Evolutionary conservation across 352 stramenopile genomes (phyloP).

Genomic region (Globisporangium iwayamae): DNA sequence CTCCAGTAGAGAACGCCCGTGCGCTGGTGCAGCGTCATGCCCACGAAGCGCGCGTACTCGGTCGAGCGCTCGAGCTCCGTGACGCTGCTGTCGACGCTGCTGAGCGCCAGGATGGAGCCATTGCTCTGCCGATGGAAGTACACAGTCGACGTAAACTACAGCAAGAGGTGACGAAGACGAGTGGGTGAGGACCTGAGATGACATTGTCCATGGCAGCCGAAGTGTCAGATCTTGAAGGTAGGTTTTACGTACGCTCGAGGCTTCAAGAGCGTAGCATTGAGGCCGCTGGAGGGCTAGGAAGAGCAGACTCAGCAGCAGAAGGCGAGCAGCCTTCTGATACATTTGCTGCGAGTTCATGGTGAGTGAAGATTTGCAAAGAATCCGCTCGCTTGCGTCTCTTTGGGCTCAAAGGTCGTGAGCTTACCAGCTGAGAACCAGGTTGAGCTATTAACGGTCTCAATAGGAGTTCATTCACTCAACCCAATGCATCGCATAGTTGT

Average conservation of each 20-base stretch:
- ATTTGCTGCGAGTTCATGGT: not conserved
- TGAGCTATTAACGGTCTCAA: not conserved
- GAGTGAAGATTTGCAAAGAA: no score
- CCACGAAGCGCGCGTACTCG: conserved; percentile 42
- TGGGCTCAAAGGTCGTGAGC: not conserved
- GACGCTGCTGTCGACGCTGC: conserved; percentile 31
- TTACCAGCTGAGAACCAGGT: not conserved
- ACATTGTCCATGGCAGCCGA: not conserved
- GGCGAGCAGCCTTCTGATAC: not conserved
- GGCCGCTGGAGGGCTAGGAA: not conserved
- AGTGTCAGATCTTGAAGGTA: not conserved
- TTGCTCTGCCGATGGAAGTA: conserved; percentile 53
- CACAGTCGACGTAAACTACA: conserved; percentile 43
- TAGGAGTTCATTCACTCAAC: not conserved
- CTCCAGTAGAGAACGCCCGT: conserved; percentile 51
- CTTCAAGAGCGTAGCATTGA: not conserved
- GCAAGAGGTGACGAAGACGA: not conserved
- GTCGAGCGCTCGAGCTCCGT: conserved; percentile 34
- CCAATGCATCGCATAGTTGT: not conserved
- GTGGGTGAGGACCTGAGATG: not conserved
- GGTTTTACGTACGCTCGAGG: not conserved
- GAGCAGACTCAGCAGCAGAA: not conserved
- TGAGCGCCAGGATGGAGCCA: conserved; percentile 55
- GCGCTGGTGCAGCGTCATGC: conserved; percentile 36
- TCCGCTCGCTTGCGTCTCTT: not conserved